These are phyloP conservation scores for Cyphellophora europaea DNA, from an alignment of 2,329 filamentous ascomycete genomes.

Conservation along the genomic window DNA sequence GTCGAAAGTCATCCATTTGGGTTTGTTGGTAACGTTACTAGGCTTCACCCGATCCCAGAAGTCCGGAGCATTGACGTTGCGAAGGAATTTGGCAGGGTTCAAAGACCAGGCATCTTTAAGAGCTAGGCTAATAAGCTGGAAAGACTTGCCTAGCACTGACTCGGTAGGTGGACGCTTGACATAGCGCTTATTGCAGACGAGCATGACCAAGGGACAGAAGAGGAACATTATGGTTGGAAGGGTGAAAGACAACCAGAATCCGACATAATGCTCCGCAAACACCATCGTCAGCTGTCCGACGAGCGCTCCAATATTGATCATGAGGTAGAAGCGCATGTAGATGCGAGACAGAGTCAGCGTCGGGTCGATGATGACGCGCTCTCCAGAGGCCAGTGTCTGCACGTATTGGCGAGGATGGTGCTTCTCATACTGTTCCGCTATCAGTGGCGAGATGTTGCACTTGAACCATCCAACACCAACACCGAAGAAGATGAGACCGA, in stretches of 20 bases:
- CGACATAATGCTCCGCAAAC: conserved; percentile 63
- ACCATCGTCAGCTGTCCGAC: conserved; percentile 56
- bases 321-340: conserved; percentile 61
- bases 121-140: conserved; percentile 25
- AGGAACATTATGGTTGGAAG: conserved; percentile 46
- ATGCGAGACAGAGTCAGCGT: conserved; percentile 58
- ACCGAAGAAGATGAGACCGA: conserved; percentile 58
- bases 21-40: conserved; percentile 18
- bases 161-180: conserved; percentile 23
- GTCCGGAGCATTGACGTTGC: no score
- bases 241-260: conserved; percentile 64
- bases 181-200: conserved; percentile 25
- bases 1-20: conserved; percentile 21
- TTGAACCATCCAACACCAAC: conserved; percentile 73
- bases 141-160: conserved; percentile 24
- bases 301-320: conserved; percentile 59
- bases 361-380: conserved; percentile 62
- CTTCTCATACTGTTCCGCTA: conserved; percentile 24
- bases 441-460: conserved; percentile 43
- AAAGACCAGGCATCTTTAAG: conserved; percentile 25
- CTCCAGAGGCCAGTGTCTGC: conserved; percentile 45
- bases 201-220: conserved; percentile 18
- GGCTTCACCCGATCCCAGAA: conserved; percentile 28
- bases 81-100: conserved; percentile 10
- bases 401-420: conserved; percentile 50